These are phyloP conservation scores for Catharanthus roseus DNA, from an alignment of 257 asterid species.

Conservation along the genomic window DNA sequence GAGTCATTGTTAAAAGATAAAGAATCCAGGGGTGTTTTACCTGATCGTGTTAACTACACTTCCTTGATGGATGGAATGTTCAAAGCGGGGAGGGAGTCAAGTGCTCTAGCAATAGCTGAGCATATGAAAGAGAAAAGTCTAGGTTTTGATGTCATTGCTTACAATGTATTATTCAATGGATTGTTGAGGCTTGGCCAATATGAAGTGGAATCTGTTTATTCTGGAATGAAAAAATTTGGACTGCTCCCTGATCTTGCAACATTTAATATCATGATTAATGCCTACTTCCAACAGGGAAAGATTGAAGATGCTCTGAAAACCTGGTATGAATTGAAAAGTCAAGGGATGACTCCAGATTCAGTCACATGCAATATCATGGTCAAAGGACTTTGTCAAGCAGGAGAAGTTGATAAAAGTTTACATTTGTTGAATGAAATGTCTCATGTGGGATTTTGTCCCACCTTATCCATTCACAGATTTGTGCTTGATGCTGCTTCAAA, in stretches of 20 bases:
- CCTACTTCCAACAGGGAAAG: conserved; percentile 66
- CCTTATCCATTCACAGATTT: conserved; percentile 47
- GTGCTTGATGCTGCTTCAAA: conserved; percentile 62
- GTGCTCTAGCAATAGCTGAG: conserved; percentile 67
- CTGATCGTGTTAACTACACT: conserved; percentile 76
- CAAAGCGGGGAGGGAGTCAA: conserved; percentile 65
- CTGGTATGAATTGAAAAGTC: conserved; percentile 61
- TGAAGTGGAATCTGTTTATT: conserved; percentile 56
- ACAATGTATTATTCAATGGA: conserved; percentile 75
- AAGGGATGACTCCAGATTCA: conserved; percentile 55
- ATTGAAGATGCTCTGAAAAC: conserved; percentile 44
- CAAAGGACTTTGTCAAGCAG: conserved; percentile 71
- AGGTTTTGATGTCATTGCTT: conserved; percentile 60
- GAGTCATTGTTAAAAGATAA: conserved; percentile 46
- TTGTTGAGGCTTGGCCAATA: conserved; percentile 56
- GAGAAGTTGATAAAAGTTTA: conserved; percentile 47
- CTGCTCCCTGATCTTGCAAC: conserved; percentile 70
- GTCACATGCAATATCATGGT: conserved; percentile 57
- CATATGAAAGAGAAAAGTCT: conserved; percentile 50
- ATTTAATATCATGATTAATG: conserved; percentile 60
- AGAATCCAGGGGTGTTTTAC: conserved; percentile 47
- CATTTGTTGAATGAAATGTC: conserved; percentile 55
- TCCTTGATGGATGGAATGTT: conserved; percentile 78
- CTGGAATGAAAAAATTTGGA: conserved; percentile 49
- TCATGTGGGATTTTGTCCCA: conserved; percentile 48